Conservation (phyloP, 805 yeast species). For the Crinitomyces ghanaensis region DNA sequence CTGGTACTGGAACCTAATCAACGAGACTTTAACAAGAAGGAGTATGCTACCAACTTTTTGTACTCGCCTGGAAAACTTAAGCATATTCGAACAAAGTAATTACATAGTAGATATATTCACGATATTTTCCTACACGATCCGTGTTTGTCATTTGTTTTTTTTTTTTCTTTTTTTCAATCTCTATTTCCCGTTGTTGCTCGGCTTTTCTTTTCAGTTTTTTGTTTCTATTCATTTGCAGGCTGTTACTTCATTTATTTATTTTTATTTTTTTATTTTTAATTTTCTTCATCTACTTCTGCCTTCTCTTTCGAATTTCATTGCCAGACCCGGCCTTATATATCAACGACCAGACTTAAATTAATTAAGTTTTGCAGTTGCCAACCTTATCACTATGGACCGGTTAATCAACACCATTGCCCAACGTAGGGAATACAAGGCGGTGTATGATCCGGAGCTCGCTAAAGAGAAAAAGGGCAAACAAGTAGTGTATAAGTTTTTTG, state of each 20-base stretch:
- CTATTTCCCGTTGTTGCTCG: too few species aligned
- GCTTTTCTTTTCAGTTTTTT: too few species aligned
- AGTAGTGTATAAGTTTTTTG: conserved; percentile 20
- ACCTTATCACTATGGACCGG: background rate
- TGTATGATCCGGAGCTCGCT: conserved; percentile 41
- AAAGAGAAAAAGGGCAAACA: conserved; percentile 33
- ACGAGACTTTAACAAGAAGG: conserved; percentile 64
- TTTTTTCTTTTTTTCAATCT: too few species aligned
- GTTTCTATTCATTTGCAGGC: too few species aligned
- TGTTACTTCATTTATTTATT: too few species aligned
- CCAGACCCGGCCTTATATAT: too few species aligned
- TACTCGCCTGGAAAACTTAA: conserved; percentile 63
- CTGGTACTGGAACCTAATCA: conserved; percentile 72
- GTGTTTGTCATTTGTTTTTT: too few species aligned
- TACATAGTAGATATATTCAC: background rate
- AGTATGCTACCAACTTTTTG: conserved; percentile 58
- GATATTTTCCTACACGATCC: background rate
- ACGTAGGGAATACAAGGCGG: conserved; percentile 23
- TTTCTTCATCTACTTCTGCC: too few species aligned
- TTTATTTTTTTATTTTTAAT: too few species aligned
- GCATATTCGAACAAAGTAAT: conserved; percentile 67
- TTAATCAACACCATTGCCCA: too few species aligned
- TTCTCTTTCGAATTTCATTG: too few species aligned
- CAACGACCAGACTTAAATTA: too few species aligned
- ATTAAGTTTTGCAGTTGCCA: background rate